Base-by-base conservation (phyloP, 257 asterid genomes). In the Solanum pinnatisectum region DNA sequence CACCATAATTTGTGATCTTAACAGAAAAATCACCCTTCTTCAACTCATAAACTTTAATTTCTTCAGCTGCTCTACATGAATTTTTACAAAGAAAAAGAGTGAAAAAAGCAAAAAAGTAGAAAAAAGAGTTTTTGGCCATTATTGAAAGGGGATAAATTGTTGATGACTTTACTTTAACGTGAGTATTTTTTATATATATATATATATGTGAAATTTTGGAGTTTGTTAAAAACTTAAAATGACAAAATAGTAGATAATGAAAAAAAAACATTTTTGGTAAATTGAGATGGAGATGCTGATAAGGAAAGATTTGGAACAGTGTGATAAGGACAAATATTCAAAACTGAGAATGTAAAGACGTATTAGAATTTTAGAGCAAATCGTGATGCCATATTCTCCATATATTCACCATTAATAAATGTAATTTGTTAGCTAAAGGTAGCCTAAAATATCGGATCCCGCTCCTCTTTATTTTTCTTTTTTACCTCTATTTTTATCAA, bases 1-100 rank as follows among this genome's bases (percentile, higher is more conserved):
- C 98, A 27, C 98, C 98, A 79, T 92, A 95, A 79, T 94, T 96
- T 9, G 96, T 94, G 88, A 96, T 91, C 87, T 91, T 95, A 49
- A 94, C 85, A 1, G 95, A 88, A 23, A 94, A 84, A 33, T 91
- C 72, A 7, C 95, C 96, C 22, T 78, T 94, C 30, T 79, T 89
- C 91, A 95, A 79, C 67, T 95, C 92, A 88, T 92, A 96, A 1
- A 93, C 68, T 73, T 92, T 89, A 13, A 93, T 89, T 46, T 90
- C 89, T 60, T 90, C 88, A 11, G 25, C 88, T 33, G 88, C 91
- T 76, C 39, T 85, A 72, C 91, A 87, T 30, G 84, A 85, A 56
- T 60, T 81, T 30, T 70, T 15, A 70, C 77, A 78, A 71, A 56
- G 30, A 11, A 42, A 42, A 6, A 74, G 73, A 63, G 87, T 16